A percentile compares a stretch with the other conserved stretches of the same genome.
These are phyloP conservation scores for Fomitopsis serialis DNA, from an alignment of 768 basidiomycete genomes.

Conservation along the genomic window DNA sequence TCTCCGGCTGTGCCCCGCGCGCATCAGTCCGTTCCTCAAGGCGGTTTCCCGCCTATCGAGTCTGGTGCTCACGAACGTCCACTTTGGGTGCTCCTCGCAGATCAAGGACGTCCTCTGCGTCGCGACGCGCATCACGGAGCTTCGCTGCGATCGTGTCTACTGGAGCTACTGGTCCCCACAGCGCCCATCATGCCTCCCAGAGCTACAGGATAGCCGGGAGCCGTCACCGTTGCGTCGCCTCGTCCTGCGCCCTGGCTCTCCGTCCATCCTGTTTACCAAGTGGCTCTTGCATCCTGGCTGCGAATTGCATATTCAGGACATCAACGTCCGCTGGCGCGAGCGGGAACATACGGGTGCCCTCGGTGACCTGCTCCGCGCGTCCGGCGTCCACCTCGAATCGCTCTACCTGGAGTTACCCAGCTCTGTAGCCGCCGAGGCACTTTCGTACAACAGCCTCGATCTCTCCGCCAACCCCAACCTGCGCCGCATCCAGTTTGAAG, in stretches of 20 bases:
- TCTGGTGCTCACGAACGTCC: slow-evolving; percentile 13
- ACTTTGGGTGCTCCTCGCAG: slow-evolving; percentile 11
- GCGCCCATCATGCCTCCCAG: not conserved
- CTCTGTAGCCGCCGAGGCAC: not conserved
- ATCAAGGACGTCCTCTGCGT: slow-evolving; percentile 9
- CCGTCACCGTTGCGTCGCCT: slow-evolving; percentile 4
- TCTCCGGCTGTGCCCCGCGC: slow-evolving; percentile 2
- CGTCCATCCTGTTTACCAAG: slow-evolving; percentile 5
- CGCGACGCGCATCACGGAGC: slow-evolving; percentile 2
- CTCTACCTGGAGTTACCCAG: slow-evolving; percentile 9
- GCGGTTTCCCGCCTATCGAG: slow-evolving; percentile 5
- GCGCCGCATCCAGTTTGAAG: slow-evolving; percentile 9
- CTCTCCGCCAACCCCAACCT: slow-evolving; percentile 6
- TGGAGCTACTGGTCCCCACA: slow-evolving; percentile 3
- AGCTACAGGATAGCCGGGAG: not conserved
- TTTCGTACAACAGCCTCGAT: not conserved
- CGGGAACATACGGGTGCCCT: slow-evolving; percentile 8
- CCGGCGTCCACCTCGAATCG: slow-evolving; percentile 6
- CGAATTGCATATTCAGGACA: slow-evolving; percentile 3
- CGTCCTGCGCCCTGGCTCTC: slow-evolving; percentile 11
- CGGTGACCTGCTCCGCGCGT: slow-evolving; percentile 7
- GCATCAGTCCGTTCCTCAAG: not conserved
- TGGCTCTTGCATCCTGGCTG: slow-evolving; percentile 8
- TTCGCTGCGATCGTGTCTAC: slow-evolving; percentile 11
- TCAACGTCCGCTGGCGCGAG: slow-evolving; percentile 12